A percentile compares a stretch with the other conserved stretches of the same genome.
These are phyloP conservation scores for Sporothrix schenckii DNA, from an alignment of 2,329 filamentous ascomycete species.

Conservation along the genomic window DNA sequence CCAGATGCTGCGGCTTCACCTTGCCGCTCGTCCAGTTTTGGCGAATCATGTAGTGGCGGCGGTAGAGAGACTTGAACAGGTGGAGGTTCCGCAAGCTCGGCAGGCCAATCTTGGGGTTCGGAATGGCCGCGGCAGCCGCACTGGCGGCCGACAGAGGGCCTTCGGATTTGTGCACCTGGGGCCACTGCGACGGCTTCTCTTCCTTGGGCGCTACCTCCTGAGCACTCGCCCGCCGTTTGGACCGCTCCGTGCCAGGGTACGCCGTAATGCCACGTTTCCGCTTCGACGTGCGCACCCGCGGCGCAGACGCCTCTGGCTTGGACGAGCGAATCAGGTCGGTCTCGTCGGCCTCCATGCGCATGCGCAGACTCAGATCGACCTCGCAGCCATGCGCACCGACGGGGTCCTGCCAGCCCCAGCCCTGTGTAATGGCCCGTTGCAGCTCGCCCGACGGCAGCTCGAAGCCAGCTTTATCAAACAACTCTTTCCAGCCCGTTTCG, in stretches of 20 bases:
- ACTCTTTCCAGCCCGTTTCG: conserved; percentile 92
- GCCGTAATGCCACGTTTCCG: conserved; percentile 57
- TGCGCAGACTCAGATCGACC: conserved; percentile 70
- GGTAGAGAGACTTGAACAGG: conserved; percentile 94
- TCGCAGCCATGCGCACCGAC: conserved; percentile 75
- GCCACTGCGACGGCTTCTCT: conserved; percentile 47
- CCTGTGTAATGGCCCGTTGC: conserved; percentile 80
- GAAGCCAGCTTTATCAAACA: conserved; percentile 85
- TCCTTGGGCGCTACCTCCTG: conserved; percentile 51
- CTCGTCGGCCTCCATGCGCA: conserved; percentile 57
- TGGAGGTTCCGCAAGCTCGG: conserved; percentile 80
- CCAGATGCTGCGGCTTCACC: conserved; percentile 84
- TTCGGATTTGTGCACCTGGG: conserved; percentile 64
- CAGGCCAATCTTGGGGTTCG: conserved; percentile 78
- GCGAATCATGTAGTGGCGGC: conserved; percentile 86
- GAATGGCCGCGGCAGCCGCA: conserved; percentile 79
- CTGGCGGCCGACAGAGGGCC: conserved; percentile 85
- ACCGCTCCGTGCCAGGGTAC: conserved; percentile 52
- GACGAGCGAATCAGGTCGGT: conserved; percentile 52
- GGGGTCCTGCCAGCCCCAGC: conserved; percentile 97
- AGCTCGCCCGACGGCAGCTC: conserved; percentile 78
- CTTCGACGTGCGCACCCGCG: conserved; percentile 57
- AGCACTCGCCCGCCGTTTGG: conserved; percentile 57
- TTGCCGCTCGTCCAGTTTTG: conserved; percentile 89
- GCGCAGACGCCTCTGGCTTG: conserved; percentile 45